Evolutionary conservation across 208 protist species (phyloP).

Genomic region (Crithidia sp.): DNA sequence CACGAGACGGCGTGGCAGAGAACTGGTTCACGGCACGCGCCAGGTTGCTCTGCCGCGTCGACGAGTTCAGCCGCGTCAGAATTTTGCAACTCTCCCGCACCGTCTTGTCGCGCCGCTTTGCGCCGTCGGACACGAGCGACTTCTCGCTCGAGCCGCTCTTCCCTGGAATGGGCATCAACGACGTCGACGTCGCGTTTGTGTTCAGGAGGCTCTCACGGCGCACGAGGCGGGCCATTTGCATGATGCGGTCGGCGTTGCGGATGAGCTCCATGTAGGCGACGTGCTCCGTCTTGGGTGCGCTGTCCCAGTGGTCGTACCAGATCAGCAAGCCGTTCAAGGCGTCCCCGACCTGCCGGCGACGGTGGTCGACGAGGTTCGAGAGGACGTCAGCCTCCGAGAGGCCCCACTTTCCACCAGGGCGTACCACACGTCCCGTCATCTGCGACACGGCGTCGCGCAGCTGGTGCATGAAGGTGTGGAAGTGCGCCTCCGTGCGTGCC

Average conservation of each 20-base stretch:
- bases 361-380: conserved; percentile 62
- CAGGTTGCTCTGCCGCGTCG: conserved; percentile 48
- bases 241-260: conserved; percentile 72
- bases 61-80: conserved; percentile 42
- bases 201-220: conserved; percentile 67
- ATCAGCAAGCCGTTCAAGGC: conserved; percentile 74
- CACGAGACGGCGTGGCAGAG: conserved; percentile 24
- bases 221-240: conserved; percentile 72
- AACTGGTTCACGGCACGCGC: conserved; percentile 38
- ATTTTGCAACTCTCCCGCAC: conserved; percentile 56
- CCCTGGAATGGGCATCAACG: conserved; percentile 52
- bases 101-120: conserved; percentile 40
- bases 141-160: conserved; percentile 42
- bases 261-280: conserved; percentile 85
- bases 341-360: conserved; percentile 59
- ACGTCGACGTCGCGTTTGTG: conserved; percentile 70
- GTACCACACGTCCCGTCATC: conserved; percentile 56
- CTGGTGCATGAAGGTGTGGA: conserved; percentile 73
- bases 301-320: conserved; percentile 88
- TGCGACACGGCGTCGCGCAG: conserved; percentile 69
- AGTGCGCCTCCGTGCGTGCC: conserved; percentile 65
- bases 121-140: conserved; percentile 23
- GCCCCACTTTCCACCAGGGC: conserved; percentile 66
- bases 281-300: conserved; percentile 73
- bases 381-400: conserved; percentile 64